Base-by-base conservation (phyloP, 2,329 filamentous ascomycete genomes). In the Verticillium nonalfalfae region DNA sequence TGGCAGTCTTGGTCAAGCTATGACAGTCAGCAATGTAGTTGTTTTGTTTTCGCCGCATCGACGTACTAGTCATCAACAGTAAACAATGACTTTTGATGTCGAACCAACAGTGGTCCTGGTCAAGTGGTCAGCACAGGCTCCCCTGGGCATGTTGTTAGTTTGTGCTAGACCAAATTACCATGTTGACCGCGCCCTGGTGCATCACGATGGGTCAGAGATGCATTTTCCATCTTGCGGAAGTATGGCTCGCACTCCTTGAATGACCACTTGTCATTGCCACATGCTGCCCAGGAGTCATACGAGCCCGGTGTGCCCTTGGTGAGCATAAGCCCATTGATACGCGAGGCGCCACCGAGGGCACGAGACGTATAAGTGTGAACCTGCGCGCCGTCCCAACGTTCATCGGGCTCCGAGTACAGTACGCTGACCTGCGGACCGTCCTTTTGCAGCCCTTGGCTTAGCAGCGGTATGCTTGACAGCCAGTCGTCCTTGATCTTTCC, bases 241-340 rank as follows among this genome's bases (percentile, higher is more conserved):
- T 69, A 72, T 7, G 73, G 73, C 62, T 72, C 71, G 7, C 75
- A 69, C 33, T 68, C 64, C 2, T 71, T 66, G 65, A 70, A 76
- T 15, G 64, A 62, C 74, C 74, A 76, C n/a, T 72, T 67, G 5
- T 65, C 56, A n/a, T 74, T 65, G 1, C 71, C 72, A 33, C 68
- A 62, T 4, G 68, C 64, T 0, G 70, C 67, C 73, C 73, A 76
- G 6, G 59, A 60, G 38, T 68, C 66, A 55, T 73, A 75, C 4
- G 65, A 68, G 2, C 61, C 71, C 1, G 68, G 73, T 1, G 61
- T 31, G 7, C 73, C 72, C 2, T 72, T 67, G 1, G 73, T 75
- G 60, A 69, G 61, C 21, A 75, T 60, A 65, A 72, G 66, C 7
- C 63, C 71, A 61, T 75, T 76, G 64, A 74, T 65, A 7, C 70